Evolutionary conservation across 441 rosid genomes (phyloP), one percentile per base, ranked within the genome.

Genomic region (Viola pubescens): DNA sequence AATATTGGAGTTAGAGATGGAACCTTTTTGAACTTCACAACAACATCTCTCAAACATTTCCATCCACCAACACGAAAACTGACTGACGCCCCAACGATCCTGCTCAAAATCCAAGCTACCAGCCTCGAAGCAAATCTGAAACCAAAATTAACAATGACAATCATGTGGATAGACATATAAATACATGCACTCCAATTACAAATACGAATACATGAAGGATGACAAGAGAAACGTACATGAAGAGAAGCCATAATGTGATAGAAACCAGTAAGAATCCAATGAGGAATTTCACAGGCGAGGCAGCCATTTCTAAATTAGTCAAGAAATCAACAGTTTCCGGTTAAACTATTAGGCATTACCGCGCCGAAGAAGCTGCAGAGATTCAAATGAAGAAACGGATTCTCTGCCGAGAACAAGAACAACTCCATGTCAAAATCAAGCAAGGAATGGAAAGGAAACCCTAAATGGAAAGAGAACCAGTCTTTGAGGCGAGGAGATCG

Each of bases 231-330:
- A 78, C 97, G 76, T 80, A 94, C 99, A 90, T 80, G 85, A 94
- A 86, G 69, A 88, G 73, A 76, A 90, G 63, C 97, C 97, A 94
- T 63, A 94, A 74, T 70, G 82, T 67, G 75, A 94, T 73, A 71
- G 88, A 94, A 70, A 79, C 74, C 56, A 83, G 67, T 59, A 94
- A 74, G 82, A 94, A 94, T 11, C 95, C 95, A 56, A 88, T 81
- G 76, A 94, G 86, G 80, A 94, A 83, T 68, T 83, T 88, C 53
- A 84, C 99, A n/a, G 94, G 96, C 50, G 97, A 90, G 73, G 84
- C 89, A 52, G 83, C 85, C 97, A 89, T 90, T 69, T 26, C 34
- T 26, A 26, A 26, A 57, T 60, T 48, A 45, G 63, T 46, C 6
- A 67, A 42, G 5, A 6, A 26, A 9, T 41, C 48, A 59, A 44